Conservation (phyloP, 179 eudicot genomes). For the Silene coronaria region DNA sequence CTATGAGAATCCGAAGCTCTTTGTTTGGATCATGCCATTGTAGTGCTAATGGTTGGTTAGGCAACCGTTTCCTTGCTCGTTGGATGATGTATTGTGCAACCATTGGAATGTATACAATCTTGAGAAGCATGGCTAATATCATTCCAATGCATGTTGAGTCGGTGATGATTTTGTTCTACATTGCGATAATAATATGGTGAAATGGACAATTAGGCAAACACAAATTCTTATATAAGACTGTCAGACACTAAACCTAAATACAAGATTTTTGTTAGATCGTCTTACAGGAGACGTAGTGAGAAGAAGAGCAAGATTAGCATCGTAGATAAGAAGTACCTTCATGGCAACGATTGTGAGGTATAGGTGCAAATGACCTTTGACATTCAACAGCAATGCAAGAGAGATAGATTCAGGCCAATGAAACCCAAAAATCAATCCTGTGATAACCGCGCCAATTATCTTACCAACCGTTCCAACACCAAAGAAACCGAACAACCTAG, state of each 20-base stretch:
- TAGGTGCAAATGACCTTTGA: slow-evolving; percentile 83
- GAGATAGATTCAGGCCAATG: slow-evolving; percentile 71
- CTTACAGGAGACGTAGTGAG: not conserved
- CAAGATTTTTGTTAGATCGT: not conserved
- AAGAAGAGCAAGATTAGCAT: not conserved
- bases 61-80: slow-evolving; percentile 60
- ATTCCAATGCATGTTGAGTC: slow-evolving; percentile 60
- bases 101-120: slow-evolving; percentile 63
- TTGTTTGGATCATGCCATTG: slow-evolving; percentile 63
- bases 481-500: slow-evolving; percentile 41
- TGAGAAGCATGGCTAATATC: slow-evolving; percentile 51
- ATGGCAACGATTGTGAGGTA: slow-evolving; percentile 63
- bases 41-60: slow-evolving; percentile 64
- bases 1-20: slow-evolving; percentile 57
- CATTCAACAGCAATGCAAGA: slow-evolving; percentile 65
- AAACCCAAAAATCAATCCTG: slow-evolving; percentile 60
- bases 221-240: no score
- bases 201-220: not conserved
- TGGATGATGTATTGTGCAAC: slow-evolving; percentile 56
- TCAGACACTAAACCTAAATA: no score
- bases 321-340: slow-evolving; percentile 34
- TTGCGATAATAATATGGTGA: not conserved
- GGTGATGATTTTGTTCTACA: slow-evolving; percentile 46
- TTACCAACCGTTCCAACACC: slow-evolving; percentile 53
- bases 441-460: slow-evolving; percentile 53